These are phyloP conservation scores for Boletus sp. DNA, from an alignment of 768 basidiomycete species.

Conservation along the genomic window DNA sequence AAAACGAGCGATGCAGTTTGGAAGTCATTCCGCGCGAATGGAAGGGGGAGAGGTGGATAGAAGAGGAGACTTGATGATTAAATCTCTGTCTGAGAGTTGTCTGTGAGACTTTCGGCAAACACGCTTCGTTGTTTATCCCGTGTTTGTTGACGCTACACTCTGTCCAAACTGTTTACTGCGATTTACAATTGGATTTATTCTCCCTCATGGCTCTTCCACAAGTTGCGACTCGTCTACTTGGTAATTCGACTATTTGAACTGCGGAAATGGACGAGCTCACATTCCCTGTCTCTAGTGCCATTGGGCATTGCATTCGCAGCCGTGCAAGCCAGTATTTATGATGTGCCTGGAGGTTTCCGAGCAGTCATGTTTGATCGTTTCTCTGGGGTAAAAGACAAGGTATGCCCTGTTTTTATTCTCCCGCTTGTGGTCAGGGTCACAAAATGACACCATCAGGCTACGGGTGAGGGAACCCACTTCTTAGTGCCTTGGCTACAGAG, in stretches of 20 bases:
- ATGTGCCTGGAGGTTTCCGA: slow-evolving; percentile 88
- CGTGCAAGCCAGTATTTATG: slow-evolving; percentile 54
- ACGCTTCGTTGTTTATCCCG: slow-evolving; percentile 18
- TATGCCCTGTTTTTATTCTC: slow-evolving; percentile 31
- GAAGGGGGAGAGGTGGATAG: slow-evolving; percentile 51
- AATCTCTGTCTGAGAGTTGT: not conserved
- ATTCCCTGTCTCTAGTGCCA: slow-evolving; percentile 21
- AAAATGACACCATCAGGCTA: slow-evolving; percentile 52
- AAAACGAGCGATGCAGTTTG: slow-evolving; percentile 98
- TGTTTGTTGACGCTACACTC: slow-evolving; percentile 21
- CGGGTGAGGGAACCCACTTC: slow-evolving; percentile 93
- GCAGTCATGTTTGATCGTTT: slow-evolving; percentile 99
- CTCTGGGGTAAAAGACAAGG: slow-evolving; percentile 82
- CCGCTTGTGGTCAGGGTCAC: too few relatives aligned
- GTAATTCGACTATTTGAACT: slow-evolving; percentile 32
- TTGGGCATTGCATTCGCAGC: slow-evolving; percentile 43
- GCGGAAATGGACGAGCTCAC: slow-evolving; percentile 10
- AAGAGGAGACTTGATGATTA: slow-evolving; percentile 47
- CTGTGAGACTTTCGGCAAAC: not conserved
- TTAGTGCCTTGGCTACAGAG: slow-evolving; percentile 94
- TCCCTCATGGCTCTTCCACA: slow-evolving; percentile 50
- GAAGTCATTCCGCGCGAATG: slow-evolving; percentile 84
- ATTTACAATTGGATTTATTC: not conserved
- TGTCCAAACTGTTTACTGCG: not conserved
- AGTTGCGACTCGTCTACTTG: slow-evolving; percentile 46